Percentiles rank a stretch among this genome's conserved stretches.
Conservation (phyloP, 305 asterid genomes). For the Euphrasia arctica region DNA sequence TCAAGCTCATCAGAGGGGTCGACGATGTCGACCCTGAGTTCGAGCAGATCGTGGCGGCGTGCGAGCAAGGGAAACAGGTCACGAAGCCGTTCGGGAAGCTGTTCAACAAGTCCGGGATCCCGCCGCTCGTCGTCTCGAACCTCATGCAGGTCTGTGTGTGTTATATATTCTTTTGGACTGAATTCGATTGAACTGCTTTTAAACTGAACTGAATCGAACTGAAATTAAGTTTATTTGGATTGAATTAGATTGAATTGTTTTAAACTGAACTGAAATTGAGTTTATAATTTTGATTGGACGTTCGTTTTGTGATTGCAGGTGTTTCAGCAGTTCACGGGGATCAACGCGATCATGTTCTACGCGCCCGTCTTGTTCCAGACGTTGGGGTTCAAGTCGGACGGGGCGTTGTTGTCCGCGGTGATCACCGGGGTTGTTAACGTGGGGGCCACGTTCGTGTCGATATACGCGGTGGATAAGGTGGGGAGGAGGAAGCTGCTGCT, state of each 20-base stretch:
- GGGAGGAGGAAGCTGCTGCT: conserved; percentile 40
- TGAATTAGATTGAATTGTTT: too few relatives aligned
- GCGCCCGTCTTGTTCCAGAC: conserved; percentile 41
- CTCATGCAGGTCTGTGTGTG: conserved; percentile 18
- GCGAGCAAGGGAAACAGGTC: conserved; percentile 37
- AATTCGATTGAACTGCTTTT: too few relatives aligned
- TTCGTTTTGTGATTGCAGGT: too few relatives aligned
- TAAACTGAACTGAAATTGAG: too few relatives aligned
- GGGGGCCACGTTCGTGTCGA: conserved; percentile 36
- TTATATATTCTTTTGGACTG: too few relatives aligned
- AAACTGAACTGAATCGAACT: too few relatives aligned
- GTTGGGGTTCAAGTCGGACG: conserved; percentile 31
- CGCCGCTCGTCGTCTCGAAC: conserved; percentile 32
- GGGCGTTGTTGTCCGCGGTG: conserved; percentile 36
- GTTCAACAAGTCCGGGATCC: conserved; percentile 31
- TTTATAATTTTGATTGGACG: too few relatives aligned
- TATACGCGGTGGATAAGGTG: conserved; percentile 36
- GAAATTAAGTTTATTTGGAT: too few relatives aligned
- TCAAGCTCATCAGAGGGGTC: conserved; percentile 44
- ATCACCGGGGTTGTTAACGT: conserved; percentile 40
- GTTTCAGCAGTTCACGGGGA: conserved; percentile 54
- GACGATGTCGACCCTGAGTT: conserved; percentile 42
- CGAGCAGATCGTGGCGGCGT: conserved; percentile 30
- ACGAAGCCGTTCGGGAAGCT: conserved; percentile 42
- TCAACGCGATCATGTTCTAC: conserved; percentile 51